These are phyloP conservation scores for Colletotrichum orbiculare DNA, from an alignment of 2,329 filamentous ascomycete genomes.

Conservation along the genomic window DNA sequence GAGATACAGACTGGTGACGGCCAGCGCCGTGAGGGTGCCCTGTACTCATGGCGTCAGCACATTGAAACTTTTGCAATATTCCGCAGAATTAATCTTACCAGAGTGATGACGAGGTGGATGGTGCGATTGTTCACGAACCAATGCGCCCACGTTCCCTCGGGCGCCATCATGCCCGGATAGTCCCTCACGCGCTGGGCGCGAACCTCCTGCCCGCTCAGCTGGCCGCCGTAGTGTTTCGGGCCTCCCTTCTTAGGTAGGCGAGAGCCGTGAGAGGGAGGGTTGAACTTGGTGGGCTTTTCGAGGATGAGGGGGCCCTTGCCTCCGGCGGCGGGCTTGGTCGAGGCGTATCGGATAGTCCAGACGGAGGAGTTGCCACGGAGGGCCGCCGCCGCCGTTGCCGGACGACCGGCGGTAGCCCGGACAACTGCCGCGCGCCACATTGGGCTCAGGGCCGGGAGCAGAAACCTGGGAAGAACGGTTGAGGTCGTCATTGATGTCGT, in stretches of 20 bases:
- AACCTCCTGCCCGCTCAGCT: conserved; percentile 73
- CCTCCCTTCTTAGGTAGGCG: conserved; percentile 68
- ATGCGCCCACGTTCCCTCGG: conserved; percentile 82
- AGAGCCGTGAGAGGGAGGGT: conserved; percentile 88
- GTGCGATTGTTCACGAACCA: conserved; percentile 83
- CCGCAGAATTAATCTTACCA: conserved; percentile 67
- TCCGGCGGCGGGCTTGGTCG: conserved; percentile 39
- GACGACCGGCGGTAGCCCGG: conserved; percentile 44
- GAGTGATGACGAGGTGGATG: conserved; percentile 84
- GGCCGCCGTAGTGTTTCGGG: conserved; percentile 80
- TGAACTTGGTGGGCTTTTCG: conserved; percentile 89
- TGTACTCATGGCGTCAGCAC: conserved; percentile 41
- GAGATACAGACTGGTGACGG: conserved; percentile 76
- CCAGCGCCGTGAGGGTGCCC: conserved; percentile 76
- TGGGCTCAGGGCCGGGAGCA: conserved; percentile 71
- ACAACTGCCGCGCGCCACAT: conserved; percentile 59
- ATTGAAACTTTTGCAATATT: background rate
- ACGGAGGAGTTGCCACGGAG: conserved; percentile 36
- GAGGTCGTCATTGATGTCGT: conserved; percentile 54
- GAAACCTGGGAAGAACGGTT: conserved; percentile 72
- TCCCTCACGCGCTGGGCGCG: conserved; percentile 74
- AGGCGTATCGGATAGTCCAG: conserved; percentile 45
- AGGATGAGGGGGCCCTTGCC: conserved; percentile 75
- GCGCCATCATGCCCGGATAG: conserved; percentile 92
- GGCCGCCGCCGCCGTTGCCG: conserved; percentile 26